Base-by-base conservation (phyloP, 2,329 filamentous ascomycete genomes). In the Trichophyton simii region DNA sequence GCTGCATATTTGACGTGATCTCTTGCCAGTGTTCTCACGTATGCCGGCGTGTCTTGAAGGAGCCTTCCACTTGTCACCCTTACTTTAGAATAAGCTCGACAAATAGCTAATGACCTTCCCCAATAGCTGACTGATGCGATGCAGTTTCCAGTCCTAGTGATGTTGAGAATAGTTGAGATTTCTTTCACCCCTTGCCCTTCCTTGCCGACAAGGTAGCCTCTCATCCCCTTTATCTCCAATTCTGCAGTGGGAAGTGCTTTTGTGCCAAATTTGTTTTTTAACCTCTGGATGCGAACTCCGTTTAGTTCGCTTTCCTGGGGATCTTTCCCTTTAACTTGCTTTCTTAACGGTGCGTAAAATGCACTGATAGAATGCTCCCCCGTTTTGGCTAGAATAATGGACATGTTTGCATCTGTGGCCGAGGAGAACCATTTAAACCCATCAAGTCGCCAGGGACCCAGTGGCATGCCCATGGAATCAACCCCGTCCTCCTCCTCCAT, bases 201-300 rank as follows among this genome's bases (percentile, higher is more conserved):
- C 2, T 79, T 73, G 4, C 88, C 88, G 31, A 91, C 73, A 4
- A 89, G 77, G 78, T 85, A 85, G 3, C 76, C 85, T 1, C 85
- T 80, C 78, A 83, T 83, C n/a, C 76, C 79, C 15, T 79, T 75
- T 2, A 88, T 77, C 63, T 86, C 85, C 0, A 91, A 78, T 70
- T 91, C 87, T 0, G 87, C 87, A 0, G 87, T 90, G 0, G 87
- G 87, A 0, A 91, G 75, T 0, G 84, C 78, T 55, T 82, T 82
- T 0, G 87, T 90, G 28, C 87, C 87, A 2, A 88, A 78, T 68
- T 90, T 91, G 70, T 83, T 82, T 73, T 91, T 90, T 15, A 91
- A 75, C 0, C 87, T 79, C 62, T 86, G 82, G 64, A 89, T 87
- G 7, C 77, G 77, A 7, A 89, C 77, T 3, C 87, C 87, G 68